Evolutionary conservation across 352 stramenopile species (phyloP), one percentile per base, ranked within the genome.

Genomic region (Phytopythium chamaehyphon): DNA sequence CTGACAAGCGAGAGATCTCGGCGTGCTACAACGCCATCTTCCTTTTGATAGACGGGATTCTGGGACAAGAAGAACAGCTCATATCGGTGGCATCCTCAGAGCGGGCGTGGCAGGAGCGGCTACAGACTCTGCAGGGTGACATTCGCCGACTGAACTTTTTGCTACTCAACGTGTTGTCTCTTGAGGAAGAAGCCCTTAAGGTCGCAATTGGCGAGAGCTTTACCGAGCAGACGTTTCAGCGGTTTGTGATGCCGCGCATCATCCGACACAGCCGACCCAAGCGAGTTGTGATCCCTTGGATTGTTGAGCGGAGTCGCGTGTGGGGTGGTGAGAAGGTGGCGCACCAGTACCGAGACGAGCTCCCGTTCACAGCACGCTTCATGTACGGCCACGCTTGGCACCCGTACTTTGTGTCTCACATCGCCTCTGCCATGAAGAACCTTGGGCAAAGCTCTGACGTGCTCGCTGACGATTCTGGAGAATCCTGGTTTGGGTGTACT

Each of bases 321-420:
- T 91, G 80, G 83, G 80, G 83, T 37, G 78, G 73, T 40, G 60
- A 58, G 31, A 72, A 83, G 31, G 68, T 78, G 11, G 75, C 76
- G 37, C 70, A 76, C 43, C 71, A 69, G 33, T 86, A 85, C 58
- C 82, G 76, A 53, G 78, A 86, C 45, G 78, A 92, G 36, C 66
- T 92, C 15, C 71, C 81, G 38, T 88, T 92, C 47, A 83, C 76
- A 0, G 74, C 76, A 9, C 69, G 81, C 39, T 88, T 92, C 64
- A 50, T 92, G 38, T 92, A 92, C 54, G 78, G 88, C 36, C 81
- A 83, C 24, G 73, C 89, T 33, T 92, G 81, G 81, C 61, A 86
- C 39, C 78, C 81, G 2, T 84, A 88, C 56, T 92, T 84, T 54
- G 62, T 75, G 18, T 66, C 64, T 39, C 69, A 92, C 54, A 73